These are phyloP conservation scores for Malassezia yamatoensis DNA, from an alignment of 1,284 basidiomycete species.

Conservation along the genomic window DNA sequence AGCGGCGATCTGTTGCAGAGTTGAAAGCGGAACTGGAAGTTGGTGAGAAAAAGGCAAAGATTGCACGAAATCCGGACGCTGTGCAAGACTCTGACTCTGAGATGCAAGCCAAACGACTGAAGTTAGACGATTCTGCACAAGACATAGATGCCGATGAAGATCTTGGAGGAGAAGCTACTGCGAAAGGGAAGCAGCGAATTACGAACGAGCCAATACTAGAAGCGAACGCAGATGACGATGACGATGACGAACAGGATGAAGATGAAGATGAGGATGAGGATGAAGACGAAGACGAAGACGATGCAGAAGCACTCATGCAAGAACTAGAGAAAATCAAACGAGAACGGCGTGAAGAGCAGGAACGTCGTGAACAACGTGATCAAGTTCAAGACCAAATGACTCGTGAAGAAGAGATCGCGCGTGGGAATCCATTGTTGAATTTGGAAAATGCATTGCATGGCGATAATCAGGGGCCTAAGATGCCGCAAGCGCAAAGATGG, in stretches of 20 bases:
- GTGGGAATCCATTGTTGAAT: conserved; percentile 42
- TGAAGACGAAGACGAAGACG: conserved; percentile 17
- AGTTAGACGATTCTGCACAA: conserved; percentile 9
- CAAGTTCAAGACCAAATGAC: conserved; percentile 12
- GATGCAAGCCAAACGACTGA: conserved; percentile 13
- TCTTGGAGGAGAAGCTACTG: neutral
- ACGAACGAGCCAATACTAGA: too few species aligned
- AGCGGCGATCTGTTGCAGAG: conserved; percentile 21
- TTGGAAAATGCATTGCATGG: conserved; percentile 26
- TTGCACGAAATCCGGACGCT: conserved; percentile 7
- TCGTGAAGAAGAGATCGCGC: conserved; percentile 38
- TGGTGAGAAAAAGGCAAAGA: conserved; percentile 21
- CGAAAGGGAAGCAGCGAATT: neutral
- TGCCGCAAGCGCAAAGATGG: conserved; percentile 22
- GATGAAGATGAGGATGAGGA: conserved; percentile 16
- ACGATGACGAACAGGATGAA: neutral
- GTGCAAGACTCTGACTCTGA: conserved; percentile 15
- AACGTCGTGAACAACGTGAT: conserved; percentile 10
- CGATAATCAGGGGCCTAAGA: neutral
- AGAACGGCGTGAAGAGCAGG: conserved; percentile 32
- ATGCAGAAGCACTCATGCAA: conserved; percentile 28
- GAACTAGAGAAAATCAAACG: conserved; percentile 42
- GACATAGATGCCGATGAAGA: conserved; percentile 21
- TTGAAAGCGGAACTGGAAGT: conserved; percentile 32
- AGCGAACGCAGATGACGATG: neutral